Percentiles rank a stretch among this genome's conserved stretches.
Evolutionary conservation across 2,329 filamentous ascomycete genomes (phyloP).

Genomic region (Akanthomyces muscarius): DNA sequence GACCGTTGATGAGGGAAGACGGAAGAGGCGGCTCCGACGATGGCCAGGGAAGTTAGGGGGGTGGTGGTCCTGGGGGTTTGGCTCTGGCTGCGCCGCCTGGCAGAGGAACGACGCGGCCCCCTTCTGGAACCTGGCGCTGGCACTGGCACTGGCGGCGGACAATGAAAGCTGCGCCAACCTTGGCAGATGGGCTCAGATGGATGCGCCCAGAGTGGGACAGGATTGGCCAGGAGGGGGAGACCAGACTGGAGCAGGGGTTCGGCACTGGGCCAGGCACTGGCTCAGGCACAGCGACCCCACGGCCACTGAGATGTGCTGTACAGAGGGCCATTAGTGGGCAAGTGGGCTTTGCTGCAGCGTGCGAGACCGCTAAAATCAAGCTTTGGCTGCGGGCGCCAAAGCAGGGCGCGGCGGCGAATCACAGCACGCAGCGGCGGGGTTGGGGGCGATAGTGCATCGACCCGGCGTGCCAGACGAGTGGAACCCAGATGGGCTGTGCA

Average conservation of each 20-base stretch:
- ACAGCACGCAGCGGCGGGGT: background rate
- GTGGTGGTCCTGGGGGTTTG: background rate
- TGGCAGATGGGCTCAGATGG: background rate
- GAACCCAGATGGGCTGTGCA: slow-evolving; percentile 10
- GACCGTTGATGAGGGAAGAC: background rate
- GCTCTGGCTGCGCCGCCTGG: slow-evolving; percentile 3
- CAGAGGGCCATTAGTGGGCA: background rate
- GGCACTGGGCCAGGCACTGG: no score
- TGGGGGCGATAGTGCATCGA: slow-evolving; percentile 2
- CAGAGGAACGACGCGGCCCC: slow-evolving; percentile 7
- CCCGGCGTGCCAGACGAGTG: slow-evolving; percentile 11
- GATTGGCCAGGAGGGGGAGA: background rate
- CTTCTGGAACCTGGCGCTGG: background rate
- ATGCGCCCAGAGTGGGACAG: background rate
- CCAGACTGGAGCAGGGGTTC: background rate
- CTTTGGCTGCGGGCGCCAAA: background rate
- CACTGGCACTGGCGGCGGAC: background rate
- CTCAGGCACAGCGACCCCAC: background rate
- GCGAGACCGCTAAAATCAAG: background rate
- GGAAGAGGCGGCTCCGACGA: background rate
- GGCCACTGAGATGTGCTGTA: background rate
- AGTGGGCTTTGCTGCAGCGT: background rate
- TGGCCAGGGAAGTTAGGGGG: background rate
- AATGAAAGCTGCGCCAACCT: slow-evolving; percentile 4
- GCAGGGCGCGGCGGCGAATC: background rate